Base-by-base conservation (phyloP, 164 flowering plant species). In the Macadamia integrifolia region DNA sequence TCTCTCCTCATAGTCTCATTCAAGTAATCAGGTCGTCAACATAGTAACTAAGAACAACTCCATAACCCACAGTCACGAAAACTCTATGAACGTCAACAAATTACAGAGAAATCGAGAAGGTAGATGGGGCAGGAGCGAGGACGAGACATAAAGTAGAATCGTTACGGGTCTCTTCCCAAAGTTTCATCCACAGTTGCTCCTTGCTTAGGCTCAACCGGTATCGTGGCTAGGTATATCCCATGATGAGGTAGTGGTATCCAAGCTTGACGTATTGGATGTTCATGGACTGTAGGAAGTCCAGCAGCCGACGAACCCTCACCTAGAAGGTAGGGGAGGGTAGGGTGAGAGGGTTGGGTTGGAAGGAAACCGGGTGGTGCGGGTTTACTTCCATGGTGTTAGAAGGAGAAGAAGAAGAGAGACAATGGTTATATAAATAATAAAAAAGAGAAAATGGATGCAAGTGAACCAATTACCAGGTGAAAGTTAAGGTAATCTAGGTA, bases 241-340 rank as follows among this genome's bases (percentile, higher is more conserved):
- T 93, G 5, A 93, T 88, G 28, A 93, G 76, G 52, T 93, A 89
- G 69, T 88, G 95, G 80, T 93, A 93, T 0, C 98, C 98, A 30
- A 93, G 48, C 63, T 86, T 93, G 61, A 93, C 98, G 58, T 93
- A 91, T 83, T 91, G 89, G 61, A 93, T 82, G 75, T 93, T 93
- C 9, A 93, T 96, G 0, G 97, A 89, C 50, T 89, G 87, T 1
- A 91, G 73, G 42, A 93, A 91, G 64, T 93, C 97, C 23, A 97
- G 98, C 11, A 93, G 70, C 42, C 98, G 78, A 3, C 96, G 71
- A 10, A 90, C 98, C 63, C 98, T 60, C 6, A 92, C 90, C 0
- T 96, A 92, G 79, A 88, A 92, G 1, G 96, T 87, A 29, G 30
- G 72, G 9, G 90, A 87, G 23, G 23, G 23, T 23, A 23, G 23